Evolutionary conservation across 2,329 filamentous ascomycete genomes (phyloP).

Genomic region (Colletotrichum trifolii): DNA sequence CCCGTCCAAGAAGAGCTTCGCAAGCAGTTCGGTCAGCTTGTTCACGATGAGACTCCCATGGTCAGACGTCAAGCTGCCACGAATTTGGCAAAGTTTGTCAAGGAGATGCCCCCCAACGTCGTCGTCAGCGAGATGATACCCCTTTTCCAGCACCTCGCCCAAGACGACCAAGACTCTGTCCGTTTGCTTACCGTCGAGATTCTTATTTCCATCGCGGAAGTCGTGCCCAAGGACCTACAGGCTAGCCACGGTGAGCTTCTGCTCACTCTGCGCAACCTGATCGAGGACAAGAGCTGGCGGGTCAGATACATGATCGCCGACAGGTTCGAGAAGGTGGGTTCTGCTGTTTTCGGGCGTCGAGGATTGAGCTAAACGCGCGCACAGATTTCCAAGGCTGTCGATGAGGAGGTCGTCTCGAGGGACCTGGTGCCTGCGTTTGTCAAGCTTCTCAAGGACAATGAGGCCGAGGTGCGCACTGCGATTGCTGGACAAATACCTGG

Average conservation of each 20-base stretch:
- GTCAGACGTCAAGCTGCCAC: slow-evolving; percentile 96
- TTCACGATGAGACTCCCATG: slow-evolving; percentile 99
- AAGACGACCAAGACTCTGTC: slow-evolving; percentile 98
- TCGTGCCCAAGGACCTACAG: slow-evolving; percentile 98
- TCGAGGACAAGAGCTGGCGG: slow-evolving; percentile 99
- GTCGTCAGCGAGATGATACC: slow-evolving; percentile 99
- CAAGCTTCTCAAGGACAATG: slow-evolving; percentile 96
- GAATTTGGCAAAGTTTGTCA: slow-evolving; percentile 96
- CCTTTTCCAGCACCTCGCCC: slow-evolving; percentile 95
- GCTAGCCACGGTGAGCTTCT: slow-evolving; percentile 93
- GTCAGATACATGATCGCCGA: slow-evolving; percentile 99
- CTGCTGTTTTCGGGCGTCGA: slow-evolving; percentile 11
- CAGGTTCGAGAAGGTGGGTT: slow-evolving; percentile 89
- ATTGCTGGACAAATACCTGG: slow-evolving; percentile 98
- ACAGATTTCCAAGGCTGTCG: slow-evolving; percentile 96
- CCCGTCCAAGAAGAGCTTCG: slow-evolving; percentile 91
- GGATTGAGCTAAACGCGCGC: slow-evolving; percentile 34
- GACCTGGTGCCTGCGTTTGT: slow-evolving; percentile 97
- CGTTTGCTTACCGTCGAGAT: slow-evolving; percentile 95
- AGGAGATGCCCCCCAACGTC: slow-evolving; percentile 91
- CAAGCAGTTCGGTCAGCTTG: slow-evolving; percentile 90
- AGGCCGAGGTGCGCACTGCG: slow-evolving; percentile 96
- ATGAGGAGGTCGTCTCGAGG: slow-evolving; percentile 93
- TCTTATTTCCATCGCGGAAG: slow-evolving; percentile 94
- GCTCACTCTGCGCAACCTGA: slow-evolving; percentile 89